Percentiles rank a stretch among this genome's conserved stretches.
phyloP scores from a whole-genome alignment of 2,329 filamentous ascomycete species.

The Fusarium ambrosium region DNA sequence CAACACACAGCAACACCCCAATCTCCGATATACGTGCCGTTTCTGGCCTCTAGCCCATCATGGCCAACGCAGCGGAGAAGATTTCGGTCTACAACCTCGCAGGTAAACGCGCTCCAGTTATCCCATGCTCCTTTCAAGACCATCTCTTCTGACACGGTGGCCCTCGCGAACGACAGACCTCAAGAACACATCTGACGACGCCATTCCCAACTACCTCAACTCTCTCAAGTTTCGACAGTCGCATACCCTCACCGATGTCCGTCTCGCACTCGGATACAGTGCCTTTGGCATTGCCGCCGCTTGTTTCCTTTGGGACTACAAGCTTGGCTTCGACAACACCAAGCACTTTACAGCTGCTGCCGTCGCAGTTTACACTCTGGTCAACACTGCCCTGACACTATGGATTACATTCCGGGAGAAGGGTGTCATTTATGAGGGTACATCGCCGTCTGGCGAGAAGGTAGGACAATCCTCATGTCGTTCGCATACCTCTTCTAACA shows the following conservation, averaged over 20 bases:
- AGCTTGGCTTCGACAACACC: slow-evolving; percentile 87
- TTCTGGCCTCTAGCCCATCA: slow-evolving; percentile 33
- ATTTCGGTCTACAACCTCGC: slow-evolving; percentile 77
- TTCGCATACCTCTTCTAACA: slow-evolving; percentile 25
- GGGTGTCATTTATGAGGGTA: slow-evolving; percentile 84
- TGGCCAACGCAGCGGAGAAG: slow-evolving; percentile 61
- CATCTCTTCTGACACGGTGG: slow-evolving; percentile 45
- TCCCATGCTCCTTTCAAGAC: slow-evolving; percentile 1
- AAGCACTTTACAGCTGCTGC: slow-evolving; percentile 85
- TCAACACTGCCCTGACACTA: slow-evolving; percentile 83
- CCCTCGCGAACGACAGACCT: slow-evolving; percentile 73
- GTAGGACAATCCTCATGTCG: slow-evolving; percentile 63
- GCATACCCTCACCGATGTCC: slow-evolving; percentile 84
- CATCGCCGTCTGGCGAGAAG: slow-evolving; percentile 74
- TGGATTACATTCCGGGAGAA: slow-evolving; percentile 91
- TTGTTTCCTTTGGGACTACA: slow-evolving; percentile 93
- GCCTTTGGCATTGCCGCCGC: slow-evolving; percentile 84
- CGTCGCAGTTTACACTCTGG: slow-evolving; percentile 80
- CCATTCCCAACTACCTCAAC: slow-evolving; percentile 92
- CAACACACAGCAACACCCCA: slow-evolving; percentile 14
- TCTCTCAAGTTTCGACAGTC: slow-evolving; percentile 87
- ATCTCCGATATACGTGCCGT: slow-evolving; percentile 1
- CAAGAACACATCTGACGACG: slow-evolving; percentile 96
- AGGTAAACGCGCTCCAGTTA: slow-evolving; percentile 57
- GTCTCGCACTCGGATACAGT: slow-evolving; percentile 84